Evolutionary conservation across 75 land plant genomes (phyloP).

Genomic region (Pinus albicaulis): DNA sequence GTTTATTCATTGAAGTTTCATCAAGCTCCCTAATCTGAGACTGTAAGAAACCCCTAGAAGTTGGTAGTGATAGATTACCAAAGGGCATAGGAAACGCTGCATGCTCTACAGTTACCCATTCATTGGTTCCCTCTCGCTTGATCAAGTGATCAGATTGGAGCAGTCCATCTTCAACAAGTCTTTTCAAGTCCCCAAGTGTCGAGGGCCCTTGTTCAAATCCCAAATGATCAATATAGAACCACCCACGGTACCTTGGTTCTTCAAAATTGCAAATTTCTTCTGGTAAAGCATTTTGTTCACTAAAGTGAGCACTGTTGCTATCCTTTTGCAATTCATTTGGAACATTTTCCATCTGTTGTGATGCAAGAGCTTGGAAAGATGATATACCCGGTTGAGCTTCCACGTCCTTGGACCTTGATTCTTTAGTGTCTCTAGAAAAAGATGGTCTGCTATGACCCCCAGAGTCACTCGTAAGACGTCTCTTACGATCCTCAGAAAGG

Average conservation of each 20-base stretch:
- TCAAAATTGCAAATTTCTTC: not conserved
- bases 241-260: slow-evolving; percentile 41
- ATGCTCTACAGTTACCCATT: slow-evolving; percentile 89
- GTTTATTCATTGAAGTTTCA: slow-evolving; percentile 50
- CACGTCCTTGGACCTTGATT: slow-evolving; percentile 11
- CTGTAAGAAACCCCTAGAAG: slow-evolving; percentile 32
- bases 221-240: slow-evolving; percentile 68
- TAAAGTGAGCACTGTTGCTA: not conserved
- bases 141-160: slow-evolving; percentile 80
- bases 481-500: not conserved
- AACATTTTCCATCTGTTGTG: not conserved
- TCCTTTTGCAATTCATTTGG: slow-evolving; percentile 1
- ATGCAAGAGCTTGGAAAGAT: slow-evolving; percentile 2
- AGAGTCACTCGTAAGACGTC: not conserved
- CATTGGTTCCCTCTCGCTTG: slow-evolving; percentile 59
- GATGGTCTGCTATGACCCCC: slow-evolving; percentile 4
- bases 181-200: slow-evolving; percentile 55
- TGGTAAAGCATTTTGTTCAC: not conserved
- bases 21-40: slow-evolving; percentile 31
- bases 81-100: slow-evolving; percentile 59
- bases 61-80: slow-evolving; percentile 28
- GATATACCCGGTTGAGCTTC: slow-evolving; percentile 13
- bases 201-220: slow-evolving; percentile 69
- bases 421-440: not conserved
- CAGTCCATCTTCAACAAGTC: slow-evolving; percentile 48